Evolutionary conservation across 2,329 filamentous ascomycete species (phyloP), one percentile per base, ranked within the genome.

Genomic region (Chaetomium olivaceum): DNA sequence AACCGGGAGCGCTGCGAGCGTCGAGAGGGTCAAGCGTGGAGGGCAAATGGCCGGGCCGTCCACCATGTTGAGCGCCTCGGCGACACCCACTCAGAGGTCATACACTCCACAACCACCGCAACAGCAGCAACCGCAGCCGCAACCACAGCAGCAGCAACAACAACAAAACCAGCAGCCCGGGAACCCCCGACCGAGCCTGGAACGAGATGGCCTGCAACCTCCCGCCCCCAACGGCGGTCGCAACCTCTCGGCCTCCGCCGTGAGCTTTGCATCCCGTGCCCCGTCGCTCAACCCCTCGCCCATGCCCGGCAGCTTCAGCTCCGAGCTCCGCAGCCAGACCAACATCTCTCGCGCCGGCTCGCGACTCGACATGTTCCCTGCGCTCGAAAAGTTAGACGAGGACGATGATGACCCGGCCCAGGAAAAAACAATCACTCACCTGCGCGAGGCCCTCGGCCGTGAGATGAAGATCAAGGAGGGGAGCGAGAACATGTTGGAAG

Each of bases 381-480:
- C 78, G 72, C 77, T 84, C 71, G 85, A 87, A 65, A 86, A 85
- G 73, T 74, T 85, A 43, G 89, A 87, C 67, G 78, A 79, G 61
- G 85, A 88, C 66, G 78, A 77, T 73, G 71, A 80, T 73, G 71
- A 80, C 71, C 68, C 76, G 19, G 84, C 83, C 11, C 84, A 88
- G 16, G 92, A 96, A 76, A 88, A 92, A 77, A 85, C 88, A 50
- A 87, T 97, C 73, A 85, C 88, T 25, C 83, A 87, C 60, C 84
- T 97, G 68, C 89, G 90, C 73, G 93, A 97, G 72, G 87, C 90
- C 74, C 89, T 99, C 69, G 94, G 93, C 71, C 94, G 96, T 74
- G 96, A 99, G 80, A 89, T 93, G 80, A 98, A 98, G 82, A 98
- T 99, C 76, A 97, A 96, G 78, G 91, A 94, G 73, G 95, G 95